Conservation (phyloP, 2,329 filamentous ascomycete genomes). For the Ilyonectria destructans region DNA sequence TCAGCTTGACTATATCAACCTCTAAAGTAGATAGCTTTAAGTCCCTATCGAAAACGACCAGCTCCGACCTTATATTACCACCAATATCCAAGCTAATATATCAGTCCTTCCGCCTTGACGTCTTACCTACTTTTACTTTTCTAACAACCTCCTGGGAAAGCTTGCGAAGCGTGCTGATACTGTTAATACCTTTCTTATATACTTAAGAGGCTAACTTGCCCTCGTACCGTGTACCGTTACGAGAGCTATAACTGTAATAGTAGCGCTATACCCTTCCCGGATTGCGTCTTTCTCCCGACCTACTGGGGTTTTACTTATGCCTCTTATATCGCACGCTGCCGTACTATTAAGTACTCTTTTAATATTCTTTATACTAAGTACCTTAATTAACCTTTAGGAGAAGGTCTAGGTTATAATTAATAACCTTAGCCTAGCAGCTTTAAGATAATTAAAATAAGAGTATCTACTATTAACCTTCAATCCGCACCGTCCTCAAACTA, state of each 20-base stretch:
- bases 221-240: too few relatives aligned
- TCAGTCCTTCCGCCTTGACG: conserved; percentile 9
- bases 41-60: conserved; percentile 20
- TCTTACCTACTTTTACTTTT: conserved; percentile 9
- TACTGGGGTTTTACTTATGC: too few relatives aligned
- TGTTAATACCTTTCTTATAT: too few relatives aligned
- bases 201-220: too few relatives aligned
- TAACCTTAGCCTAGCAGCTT: not conserved
- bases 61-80: conserved; percentile 7
- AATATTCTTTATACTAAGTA: too few relatives aligned
- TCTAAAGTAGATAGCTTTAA: conserved; percentile 12
- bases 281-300: too few relatives aligned
- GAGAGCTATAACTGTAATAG: too few relatives aligned
- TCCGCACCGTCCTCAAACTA: not conserved
- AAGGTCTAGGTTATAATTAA: not conserved
- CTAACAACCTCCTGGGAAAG: not conserved
- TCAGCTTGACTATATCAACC: conserved; percentile 16
- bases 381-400: too few relatives aligned
- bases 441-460: not conserved
- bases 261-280: too few relatives aligned
- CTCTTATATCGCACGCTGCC: too few relatives aligned
- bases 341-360: too few relatives aligned
- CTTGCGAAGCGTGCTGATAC: too few relatives aligned
- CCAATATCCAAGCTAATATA: not conserved
- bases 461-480: conserved; percentile 1